Conservation (phyloP, 352 stramenopile genomes). For the Pythium plurisporium region DNA sequence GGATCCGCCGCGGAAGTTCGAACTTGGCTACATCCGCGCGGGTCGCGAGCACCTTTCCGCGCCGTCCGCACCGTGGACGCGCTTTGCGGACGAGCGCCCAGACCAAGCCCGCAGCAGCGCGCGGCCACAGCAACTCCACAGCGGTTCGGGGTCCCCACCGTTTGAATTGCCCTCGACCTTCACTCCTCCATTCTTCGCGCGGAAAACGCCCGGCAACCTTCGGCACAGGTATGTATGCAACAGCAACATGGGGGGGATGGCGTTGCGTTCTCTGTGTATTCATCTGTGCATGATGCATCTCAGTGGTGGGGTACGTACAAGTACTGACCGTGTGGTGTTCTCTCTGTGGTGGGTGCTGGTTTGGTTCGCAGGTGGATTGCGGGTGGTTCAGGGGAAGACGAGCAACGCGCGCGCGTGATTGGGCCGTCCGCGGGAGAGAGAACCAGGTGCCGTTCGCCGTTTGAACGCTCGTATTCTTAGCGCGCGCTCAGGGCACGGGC, state of each 20-base stretch:
- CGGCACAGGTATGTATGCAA: too few species aligned
- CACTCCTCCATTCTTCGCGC: not conserved
- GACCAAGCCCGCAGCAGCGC: not conserved
- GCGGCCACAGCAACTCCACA: not conserved
- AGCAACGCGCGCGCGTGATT: not conserved
- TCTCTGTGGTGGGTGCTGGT: constrained; percentile 1
- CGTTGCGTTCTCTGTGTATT: too few species aligned
- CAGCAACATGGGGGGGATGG: too few species aligned
- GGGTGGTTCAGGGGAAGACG: constrained; percentile 6
- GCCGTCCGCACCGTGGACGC: too few species aligned
- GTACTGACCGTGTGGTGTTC: too few species aligned
- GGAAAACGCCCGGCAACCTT: too few species aligned
- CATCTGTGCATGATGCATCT: too few species aligned
- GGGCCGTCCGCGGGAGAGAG: too few species aligned
- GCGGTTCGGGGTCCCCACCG: not conserved
- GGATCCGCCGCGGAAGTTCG: not conserved
- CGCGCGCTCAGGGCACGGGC: constrained; percentile 7
- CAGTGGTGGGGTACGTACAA: too few species aligned
- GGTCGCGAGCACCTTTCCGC: not conserved
- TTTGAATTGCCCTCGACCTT: not conserved
- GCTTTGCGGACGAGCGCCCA: not conserved
- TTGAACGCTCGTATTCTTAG: constrained; percentile 5
- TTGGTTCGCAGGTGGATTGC: constrained; percentile 10
- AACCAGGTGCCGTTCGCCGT: too few species aligned
- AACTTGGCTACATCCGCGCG: constrained; percentile 1